Evolutionary conservation across 345 rosid genomes (phyloP), one percentile per base, ranked within the genome.

Genomic region (Nasturtium officinale): DNA sequence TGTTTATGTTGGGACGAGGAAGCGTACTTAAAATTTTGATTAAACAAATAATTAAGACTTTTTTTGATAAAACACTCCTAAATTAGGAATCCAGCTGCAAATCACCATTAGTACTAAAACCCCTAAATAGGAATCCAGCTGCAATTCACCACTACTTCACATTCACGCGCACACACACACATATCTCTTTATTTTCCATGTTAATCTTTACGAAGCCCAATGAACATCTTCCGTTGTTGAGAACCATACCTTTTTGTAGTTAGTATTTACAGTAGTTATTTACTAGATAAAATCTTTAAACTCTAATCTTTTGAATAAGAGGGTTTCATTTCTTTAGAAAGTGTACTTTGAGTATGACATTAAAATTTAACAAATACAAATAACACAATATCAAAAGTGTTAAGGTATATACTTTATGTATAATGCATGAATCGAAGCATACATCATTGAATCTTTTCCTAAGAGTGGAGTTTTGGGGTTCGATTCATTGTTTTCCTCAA

Each of bases 31-130:
- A 3, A 48, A 21, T 60, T 37, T 74, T 26, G 60, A 75, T 76
- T 76, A 76, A 69, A 53, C 51, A 32, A 76, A 18, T 53, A 68
- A 46, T 61, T 67, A 69, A 76, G 73, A 20, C 61, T 58, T n/a
- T 46, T 20, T 48, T 10, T 10, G 13, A 57, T 57, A 28, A 9
- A 12, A 23, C 1, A 57, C 7, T 35, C 43, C 32, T 2, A 42
- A 42, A 57, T 43, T 63, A 51, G 70, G 77, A 73, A 43, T 53
- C 62, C 70, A 72, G 76, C 76, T 72, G 76, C 69, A 72, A 63
- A n/a, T 9, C 76, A 72, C 69, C 45, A 17, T 33, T 26, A 52
- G 21, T 53, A 17, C 15, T 42, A 26, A 61, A 21, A 17, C 7
- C 45, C 23, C 5, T 7, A 61, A 51, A 11, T 43, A 61, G 74